A percentile compares a stretch with the other conserved stretches of the same genome.
These are phyloP conservation scores for Neurospora africana DNA, from an alignment of 495 filamentous ascomycete genomes.

Conservation along the genomic window DNA sequence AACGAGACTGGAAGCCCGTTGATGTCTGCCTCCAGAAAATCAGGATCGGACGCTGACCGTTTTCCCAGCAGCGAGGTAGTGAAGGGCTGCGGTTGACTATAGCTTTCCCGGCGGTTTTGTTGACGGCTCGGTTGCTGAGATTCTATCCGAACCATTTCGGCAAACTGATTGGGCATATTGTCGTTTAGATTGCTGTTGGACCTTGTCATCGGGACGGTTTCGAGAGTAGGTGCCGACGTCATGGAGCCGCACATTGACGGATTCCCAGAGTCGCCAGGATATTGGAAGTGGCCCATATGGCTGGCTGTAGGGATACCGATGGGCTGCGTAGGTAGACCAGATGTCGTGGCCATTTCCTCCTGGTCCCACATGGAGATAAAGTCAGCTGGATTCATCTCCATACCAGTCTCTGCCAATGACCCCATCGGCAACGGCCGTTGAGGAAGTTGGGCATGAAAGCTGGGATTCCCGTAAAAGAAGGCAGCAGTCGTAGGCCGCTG, in stretches of 20 bases:
- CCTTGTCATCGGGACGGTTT: slow-evolving; percentile 35
- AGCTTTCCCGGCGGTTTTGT: slow-evolving; percentile 21
- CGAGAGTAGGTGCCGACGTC: slow-evolving; percentile 33
- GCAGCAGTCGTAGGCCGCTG: slow-evolving; percentile 7
- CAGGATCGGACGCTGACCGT: slow-evolving; percentile 18
- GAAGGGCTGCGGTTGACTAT: slow-evolving; percentile 6
- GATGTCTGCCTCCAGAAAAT: slow-evolving; percentile 25
- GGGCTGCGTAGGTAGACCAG: slow-evolving; percentile 4
- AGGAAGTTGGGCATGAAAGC: slow-evolving; percentile 2
- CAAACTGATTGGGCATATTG: slow-evolving; percentile 25
- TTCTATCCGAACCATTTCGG: slow-evolving; percentile 31
- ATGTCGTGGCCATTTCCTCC: slow-evolving; percentile 1
- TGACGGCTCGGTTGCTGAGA: slow-evolving; percentile 29
- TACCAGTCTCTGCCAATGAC: slow-evolving; percentile 1
- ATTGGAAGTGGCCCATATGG: slow-evolving; percentile 8
- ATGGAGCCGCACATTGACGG: slow-evolving; percentile 34
- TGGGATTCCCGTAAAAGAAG: slow-evolving; percentile 6
- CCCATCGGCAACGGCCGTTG: not conserved
- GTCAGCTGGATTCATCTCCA: slow-evolving; percentile 15
- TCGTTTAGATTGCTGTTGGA: slow-evolving; percentile 33
- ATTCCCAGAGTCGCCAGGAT: slow-evolving; percentile 6
- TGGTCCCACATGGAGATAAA: slow-evolving; percentile 11
- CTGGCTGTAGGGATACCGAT: slow-evolving; percentile 11
- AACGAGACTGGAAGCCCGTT: slow-evolving; percentile 22
- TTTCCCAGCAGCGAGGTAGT: slow-evolving; percentile 23